Evolutionary conservation across 805 yeast genomes (phyloP), one percentile per base, ranked within the genome.

Genomic region (Diddensiella transvaalensis): DNA sequence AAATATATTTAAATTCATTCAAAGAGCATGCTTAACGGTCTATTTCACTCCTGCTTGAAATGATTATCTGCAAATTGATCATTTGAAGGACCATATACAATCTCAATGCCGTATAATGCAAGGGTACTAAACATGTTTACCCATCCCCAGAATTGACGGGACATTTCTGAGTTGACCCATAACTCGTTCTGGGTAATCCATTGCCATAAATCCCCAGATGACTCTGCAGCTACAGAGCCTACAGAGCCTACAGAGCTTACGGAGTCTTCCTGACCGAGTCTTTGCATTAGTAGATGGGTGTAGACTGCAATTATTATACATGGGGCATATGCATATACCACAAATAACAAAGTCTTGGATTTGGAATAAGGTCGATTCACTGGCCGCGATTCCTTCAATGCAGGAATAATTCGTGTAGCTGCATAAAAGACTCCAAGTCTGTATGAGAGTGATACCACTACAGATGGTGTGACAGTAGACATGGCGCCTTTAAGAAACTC

Each of bases 121-220:
- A 93, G 69, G 8, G 95, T 85, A 46, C 84, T 76, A 56, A 84
- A 81, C 72, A 91, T 86, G 63, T 91, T 91, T 50, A 87, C 78
- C 98, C 98, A 91, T 60, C 90, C 87, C 98, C 99, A 91, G 63
- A 93, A 86, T 60, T 88, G 89, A 87, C 95, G 85, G n/a, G 96
- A 84, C 48, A 53, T 52, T 17, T 65, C 60, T 8, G 68, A 59
- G 46, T 56, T 62, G 35, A 62, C 82, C 75, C 39, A 77, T 72
- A 45, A 18, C 21, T 36, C 40, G 40, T 48, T 45, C 32, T 45
- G 37, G 10, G 44, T 35, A 11, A 42, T 36, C 53, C 52, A 54
- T 26, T 44, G 36, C 46, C 53, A 46, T 13, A 22, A 43, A 13
- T 44, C 48, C 17, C 32, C 29, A 18, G 19, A 17, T 17, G 35